Conservation (phyloP, 345 rosid genomes). For the Eutrema heterophyllum region DNA sequence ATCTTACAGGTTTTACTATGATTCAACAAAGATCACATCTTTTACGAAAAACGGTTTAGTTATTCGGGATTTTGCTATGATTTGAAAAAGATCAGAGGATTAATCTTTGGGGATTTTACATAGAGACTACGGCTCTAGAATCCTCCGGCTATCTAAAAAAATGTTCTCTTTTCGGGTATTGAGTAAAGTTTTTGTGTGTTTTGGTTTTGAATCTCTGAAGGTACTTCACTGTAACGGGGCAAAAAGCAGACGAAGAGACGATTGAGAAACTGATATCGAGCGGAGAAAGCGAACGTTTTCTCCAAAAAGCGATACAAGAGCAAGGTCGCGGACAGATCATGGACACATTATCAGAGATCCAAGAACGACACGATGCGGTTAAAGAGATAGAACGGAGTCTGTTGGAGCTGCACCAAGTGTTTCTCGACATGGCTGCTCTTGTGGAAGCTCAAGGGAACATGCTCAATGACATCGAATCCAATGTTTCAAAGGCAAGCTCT, state of each 20-base stretch:
- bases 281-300: constrained; percentile 76
- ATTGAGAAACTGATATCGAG: constrained; percentile 71
- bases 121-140: no score
- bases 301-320: constrained; percentile 80
- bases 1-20: not conserved
- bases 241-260: constrained; percentile 60
- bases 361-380: constrained; percentile 74
- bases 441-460: constrained; percentile 80
- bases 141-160: no score
- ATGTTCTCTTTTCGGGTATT: not conserved
- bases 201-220: constrained; percentile 25
- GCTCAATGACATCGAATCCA: constrained; percentile 75
- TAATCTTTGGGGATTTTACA: no score
- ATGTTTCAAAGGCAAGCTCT: constrained; percentile 63
- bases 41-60: no score
- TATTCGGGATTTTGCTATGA: no score
- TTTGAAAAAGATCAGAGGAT: no score
- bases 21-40: not conserved
- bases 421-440: constrained; percentile 82
- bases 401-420: constrained; percentile 74
- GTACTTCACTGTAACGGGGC: constrained; percentile 76
- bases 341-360: constrained; percentile 77
- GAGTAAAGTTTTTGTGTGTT: not conserved
- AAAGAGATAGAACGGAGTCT: constrained; percentile 75
- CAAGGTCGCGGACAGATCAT: constrained; percentile 74